Base-by-base conservation (phyloP, 169 alveolate species). In the Perkinsus marinus region DNA sequence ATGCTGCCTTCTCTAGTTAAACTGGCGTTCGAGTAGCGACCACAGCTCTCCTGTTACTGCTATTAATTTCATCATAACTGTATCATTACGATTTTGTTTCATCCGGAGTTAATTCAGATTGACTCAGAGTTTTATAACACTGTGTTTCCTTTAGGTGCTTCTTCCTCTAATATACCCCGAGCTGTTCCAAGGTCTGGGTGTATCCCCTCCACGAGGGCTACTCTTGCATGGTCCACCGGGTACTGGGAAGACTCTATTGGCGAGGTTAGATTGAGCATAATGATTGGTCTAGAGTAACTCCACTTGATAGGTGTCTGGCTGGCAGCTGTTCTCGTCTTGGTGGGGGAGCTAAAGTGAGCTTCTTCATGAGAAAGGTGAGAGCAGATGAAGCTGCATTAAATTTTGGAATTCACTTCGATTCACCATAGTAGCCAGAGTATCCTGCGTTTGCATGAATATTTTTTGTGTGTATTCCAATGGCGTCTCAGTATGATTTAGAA, bases 131-230 rank as follows among this genome's bases (percentile, higher is more conserved):
- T n/a, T n/a, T n/a, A n/a, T n/a, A n/a, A n/a, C n/a, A n/a, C n/a
- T n/a, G n/a, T n/a, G n/a, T n/a, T n/a, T n/a, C n/a, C n/a, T n/a
- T n/a, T 57, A 57, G 79, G 79, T 57, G 26, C 22, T 57, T 93
- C 97, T 98, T 39, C 99, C 99, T 5, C 98, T 98, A 9, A 97
- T 97, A 92, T 99, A 98, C 95, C 99, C 99, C 38, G 99, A 98
- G 95, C 97, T 98, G 10, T 98, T 98, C 92, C 99, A 98, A 92
- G 92, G 98, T 38, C 94, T 98, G 57, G 99, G 99, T 37, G 97
- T 98, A 90, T 97, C 98, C 16, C 98, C 96, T 92, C 98, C 98
- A n/a, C 97, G 96, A 92, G 98, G 98, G 39, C 98, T 97, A 2
- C 91, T 97, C 89, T 95, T 97, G 39, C 97, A 97, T 95, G 98